Evolutionary conservation across 2,329 filamentous ascomycete species (phyloP).

Genomic region (Colletotrichum costaricense): DNA sequence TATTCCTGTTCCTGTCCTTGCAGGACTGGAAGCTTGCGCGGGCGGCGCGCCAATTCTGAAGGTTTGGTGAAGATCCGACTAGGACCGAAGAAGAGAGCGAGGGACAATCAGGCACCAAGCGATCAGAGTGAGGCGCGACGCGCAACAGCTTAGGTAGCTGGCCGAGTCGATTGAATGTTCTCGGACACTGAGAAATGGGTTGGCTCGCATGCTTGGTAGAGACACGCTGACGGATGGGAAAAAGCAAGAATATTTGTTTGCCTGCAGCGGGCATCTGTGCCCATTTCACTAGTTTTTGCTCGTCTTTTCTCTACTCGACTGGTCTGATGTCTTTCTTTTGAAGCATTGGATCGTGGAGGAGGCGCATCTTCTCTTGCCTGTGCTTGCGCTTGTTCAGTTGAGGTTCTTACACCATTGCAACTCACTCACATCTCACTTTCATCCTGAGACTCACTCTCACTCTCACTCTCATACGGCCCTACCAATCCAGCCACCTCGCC

Average conservation of each 20-base stretch:
- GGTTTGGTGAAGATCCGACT: neutral
- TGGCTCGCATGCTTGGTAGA: neutral
- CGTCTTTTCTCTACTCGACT: neutral
- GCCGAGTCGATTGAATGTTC: neutral
- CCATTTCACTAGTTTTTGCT: neutral
- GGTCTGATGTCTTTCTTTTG: neutral
- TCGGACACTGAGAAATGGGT: neutral
- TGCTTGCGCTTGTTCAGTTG: neutral
- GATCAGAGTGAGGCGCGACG: neutral
- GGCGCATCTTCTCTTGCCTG: neutral
- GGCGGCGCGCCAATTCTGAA: neutral
- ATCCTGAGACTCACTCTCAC: neutral
- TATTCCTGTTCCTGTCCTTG: slow-evolving; percentile 23
- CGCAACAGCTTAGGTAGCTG: neutral
- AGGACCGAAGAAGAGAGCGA: neutral
- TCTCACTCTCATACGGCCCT: neutral
- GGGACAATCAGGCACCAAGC: neutral
- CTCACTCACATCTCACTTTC: neutral
- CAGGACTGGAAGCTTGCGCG: neutral
- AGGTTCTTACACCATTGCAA: neutral
- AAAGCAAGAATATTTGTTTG: neutral
- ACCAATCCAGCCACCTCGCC: neutral
- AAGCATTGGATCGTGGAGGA: neutral
- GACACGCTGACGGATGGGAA: neutral
- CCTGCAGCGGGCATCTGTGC: neutral